phyloP scores from a whole-genome alignment of 176 grass and related monocot genomes.

The Zizania latifolia region DNA sequence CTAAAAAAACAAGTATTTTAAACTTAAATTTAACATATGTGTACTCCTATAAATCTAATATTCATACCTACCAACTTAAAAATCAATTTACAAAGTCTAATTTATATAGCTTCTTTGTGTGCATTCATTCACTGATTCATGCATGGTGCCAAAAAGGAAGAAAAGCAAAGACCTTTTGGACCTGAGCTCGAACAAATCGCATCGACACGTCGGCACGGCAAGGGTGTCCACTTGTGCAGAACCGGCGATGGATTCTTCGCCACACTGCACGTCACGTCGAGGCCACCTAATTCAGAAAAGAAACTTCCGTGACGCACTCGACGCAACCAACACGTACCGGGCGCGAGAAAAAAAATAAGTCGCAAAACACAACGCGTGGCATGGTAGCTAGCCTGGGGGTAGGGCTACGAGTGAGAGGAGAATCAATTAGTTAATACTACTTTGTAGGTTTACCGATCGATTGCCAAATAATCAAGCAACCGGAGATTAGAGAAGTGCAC shows the following conservation, averaged over 20 bases:
- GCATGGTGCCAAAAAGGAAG: too few species aligned
- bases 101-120: too few species aligned
- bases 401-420: background rate
- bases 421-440: background rate
- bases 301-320: background rate
- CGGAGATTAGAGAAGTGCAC: background rate
- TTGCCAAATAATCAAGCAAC: slow-evolving; percentile 7
- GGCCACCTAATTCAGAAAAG: background rate
- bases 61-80: too few species aligned
- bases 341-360: background rate
- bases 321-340: background rate
- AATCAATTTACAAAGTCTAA: too few species aligned
- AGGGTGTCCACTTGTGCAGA: too few species aligned
- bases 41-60: too few species aligned
- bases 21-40: too few species aligned
- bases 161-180: too few species aligned
- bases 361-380: background rate
- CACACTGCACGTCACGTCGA: background rate
- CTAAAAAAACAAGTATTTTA: too few species aligned
- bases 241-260: too few species aligned
- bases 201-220: background rate
- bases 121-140: too few species aligned
- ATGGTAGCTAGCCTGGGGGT: background rate
- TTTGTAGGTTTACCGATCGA: background rate
- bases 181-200: too few species aligned